Evolutionary conservation across 192 early-diverging fungal genomes (phyloP).

Genomic region (Linnemannia hyalina): DNA sequence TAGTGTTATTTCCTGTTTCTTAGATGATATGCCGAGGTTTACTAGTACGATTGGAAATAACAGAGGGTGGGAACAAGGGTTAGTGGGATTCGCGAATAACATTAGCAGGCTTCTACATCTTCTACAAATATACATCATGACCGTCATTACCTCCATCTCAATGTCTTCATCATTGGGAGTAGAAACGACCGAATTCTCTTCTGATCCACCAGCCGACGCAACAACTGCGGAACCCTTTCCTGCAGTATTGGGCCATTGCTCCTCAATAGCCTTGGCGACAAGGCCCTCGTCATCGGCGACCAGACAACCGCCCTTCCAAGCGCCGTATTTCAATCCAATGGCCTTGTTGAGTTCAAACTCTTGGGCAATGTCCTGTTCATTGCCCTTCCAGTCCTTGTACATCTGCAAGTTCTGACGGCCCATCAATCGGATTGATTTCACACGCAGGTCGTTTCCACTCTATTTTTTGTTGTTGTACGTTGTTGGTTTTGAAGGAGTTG

Average conservation of each 20-base stretch:
- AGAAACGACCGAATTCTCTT: conserved; percentile 34
- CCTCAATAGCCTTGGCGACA: conserved; percentile 65
- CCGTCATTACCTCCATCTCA: conserved; percentile 44
- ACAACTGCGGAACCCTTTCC: neutral
- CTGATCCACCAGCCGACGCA: conserved; percentile 4
- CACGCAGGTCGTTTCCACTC: conserved; percentile 83
- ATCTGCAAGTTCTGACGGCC: conserved; percentile 90
- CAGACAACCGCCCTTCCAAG: conserved; percentile 85
- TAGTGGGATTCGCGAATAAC: neutral
- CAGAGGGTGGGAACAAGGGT: neutral
- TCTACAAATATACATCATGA: no score
- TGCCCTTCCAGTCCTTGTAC: conserved; percentile 89
- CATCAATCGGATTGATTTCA: conserved; percentile 87
- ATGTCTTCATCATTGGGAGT: conserved; percentile 46
- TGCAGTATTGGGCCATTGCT: conserved; percentile 45
- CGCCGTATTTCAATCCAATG: conserved; percentile 78
- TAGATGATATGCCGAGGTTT: neutral
- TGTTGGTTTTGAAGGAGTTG: neutral
- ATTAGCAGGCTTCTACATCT: no score
- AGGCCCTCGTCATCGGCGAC: conserved; percentile 88
- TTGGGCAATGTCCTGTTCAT: conserved; percentile 71
- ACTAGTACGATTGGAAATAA: neutral
- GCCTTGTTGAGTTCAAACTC: conserved; percentile 88
- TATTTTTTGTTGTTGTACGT: conserved; percentile 12
- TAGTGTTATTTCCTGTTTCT: neutral